Evolutionary conservation across 345 rosid genomes (phyloP).

Genomic region (Cardiospermum halicacabum): DNA sequence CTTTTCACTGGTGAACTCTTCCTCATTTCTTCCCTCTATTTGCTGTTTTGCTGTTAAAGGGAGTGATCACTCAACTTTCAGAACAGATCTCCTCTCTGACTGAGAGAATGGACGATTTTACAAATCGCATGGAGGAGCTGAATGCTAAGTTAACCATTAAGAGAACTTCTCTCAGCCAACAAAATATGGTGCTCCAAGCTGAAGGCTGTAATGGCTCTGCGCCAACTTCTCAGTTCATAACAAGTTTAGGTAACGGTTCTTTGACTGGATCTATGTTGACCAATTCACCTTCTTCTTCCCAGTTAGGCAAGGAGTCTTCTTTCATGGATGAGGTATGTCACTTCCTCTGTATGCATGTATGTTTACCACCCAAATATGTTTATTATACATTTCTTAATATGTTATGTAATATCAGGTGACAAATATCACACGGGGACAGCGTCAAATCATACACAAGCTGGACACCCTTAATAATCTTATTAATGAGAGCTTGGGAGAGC

Average conservation of each 20-base stretch:
- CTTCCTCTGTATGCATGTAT: neutral
- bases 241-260: slow-evolving; percentile 75
- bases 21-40: slow-evolving; percentile 1
- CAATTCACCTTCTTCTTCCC: slow-evolving; percentile 71
- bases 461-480: slow-evolving; percentile 63
- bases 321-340: slow-evolving; percentile 74
- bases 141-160: slow-evolving; percentile 54
- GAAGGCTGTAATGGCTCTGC: slow-evolving; percentile 78
- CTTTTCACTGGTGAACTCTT: slow-evolving; percentile 9
- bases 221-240: slow-evolving; percentile 77
- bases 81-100: slow-evolving; percentile 82
- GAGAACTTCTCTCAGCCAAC: slow-evolving; percentile 56
- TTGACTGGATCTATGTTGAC: slow-evolving; percentile 65
- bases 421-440: slow-evolving; percentile 55
- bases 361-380: neutral
- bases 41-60: slow-evolving; percentile 49
- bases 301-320: slow-evolving; percentile 70
- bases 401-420: slow-evolving; percentile 49
- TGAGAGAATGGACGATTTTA: slow-evolving; percentile 95
- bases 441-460: slow-evolving; percentile 70
- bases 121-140: slow-evolving; percentile 65
- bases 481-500: slow-evolving; percentile 41
- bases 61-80: slow-evolving; percentile 71
- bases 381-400: slow-evolving; percentile 11
- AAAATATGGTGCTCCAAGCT: slow-evolving; percentile 52